Evolutionary conservation across 2,329 filamentous ascomycete species (phyloP), one percentile per base, ranked within the genome.

Genomic region (Chalara sp.): DNA sequence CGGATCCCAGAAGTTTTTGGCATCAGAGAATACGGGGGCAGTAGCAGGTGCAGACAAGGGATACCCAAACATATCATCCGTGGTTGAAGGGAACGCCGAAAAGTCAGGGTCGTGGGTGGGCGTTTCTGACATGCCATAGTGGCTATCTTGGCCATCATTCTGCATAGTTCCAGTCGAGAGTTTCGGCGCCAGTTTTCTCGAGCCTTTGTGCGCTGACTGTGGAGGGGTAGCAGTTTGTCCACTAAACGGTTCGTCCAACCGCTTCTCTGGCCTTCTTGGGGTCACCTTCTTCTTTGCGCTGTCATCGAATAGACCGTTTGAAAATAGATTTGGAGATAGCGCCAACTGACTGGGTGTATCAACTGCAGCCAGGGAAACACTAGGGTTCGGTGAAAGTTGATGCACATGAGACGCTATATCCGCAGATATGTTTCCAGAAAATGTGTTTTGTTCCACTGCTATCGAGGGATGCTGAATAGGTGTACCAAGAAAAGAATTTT

Each of bases 391-490:
- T 42, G 78, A 78, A 59, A 80, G 76, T 63, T 84, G 77, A 58
- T 80, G 81, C 60, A 75, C 77, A 79, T 86, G 81, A 63, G 81
- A 75, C 63, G 76, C 72, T 58, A 79, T 73, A 56, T 79, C 75
- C 52, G 67, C 68, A 45, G 73, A 71, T 54, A 78, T 63, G 53
- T 70, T 71, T 51, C 73, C 76, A 41, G 70, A 66, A 21, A 21
- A 28, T 29, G 48, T 58, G 61, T 78, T 80, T 55, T 76, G 59
- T 41, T 35, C 45, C 32, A 53, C 51, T 39, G 56, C 45, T 10
- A 10, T n/a, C 12, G 53, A 54, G 10, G 55, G 45, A 2, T 58
- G 52, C 41, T 55, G 52, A n/a, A n/a, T 37, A 7, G 59, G 59
- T 28, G 61, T 62, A 37, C 55, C 54, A 37, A 53, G 52, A 56